A percentile compares a stretch with the other conserved stretches of the same genome.
Evolutionary conservation across 768 basidiomycete species (phyloP).

Genomic region (Hypholoma fasciculare): DNA sequence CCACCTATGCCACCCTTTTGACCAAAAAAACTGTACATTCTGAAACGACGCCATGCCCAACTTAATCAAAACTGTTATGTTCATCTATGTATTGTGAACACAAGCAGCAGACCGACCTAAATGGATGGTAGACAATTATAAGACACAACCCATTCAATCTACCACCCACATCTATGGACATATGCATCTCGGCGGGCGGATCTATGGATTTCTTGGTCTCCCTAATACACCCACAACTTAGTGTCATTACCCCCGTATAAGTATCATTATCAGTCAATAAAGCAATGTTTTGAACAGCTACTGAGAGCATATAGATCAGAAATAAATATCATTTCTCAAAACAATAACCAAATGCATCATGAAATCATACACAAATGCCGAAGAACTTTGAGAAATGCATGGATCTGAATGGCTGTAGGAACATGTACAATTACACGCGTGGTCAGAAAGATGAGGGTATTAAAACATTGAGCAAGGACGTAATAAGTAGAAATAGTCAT

Average conservation of each 20-base stretch:
- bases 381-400: not conserved
- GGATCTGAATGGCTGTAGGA: conserved; percentile 4
- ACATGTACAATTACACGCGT: conserved; percentile 78
- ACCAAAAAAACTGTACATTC: not conserved
- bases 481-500: conserved; percentile 1
- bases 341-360: not conserved
- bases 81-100: not conserved
- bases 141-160: not conserved
- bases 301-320: not conserved
- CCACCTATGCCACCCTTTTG: not conserved
- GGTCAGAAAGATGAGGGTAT: conserved; percentile 38
- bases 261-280: conserved; percentile 2
- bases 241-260: not conserved
- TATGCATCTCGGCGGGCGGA: not conserved
- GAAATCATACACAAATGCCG: not conserved
- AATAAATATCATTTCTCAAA: not conserved
- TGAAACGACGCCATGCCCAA: not conserved
- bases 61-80: not conserved
- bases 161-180: not conserved
- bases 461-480: not conserved
- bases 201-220: not conserved
- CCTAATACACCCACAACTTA: not conserved
- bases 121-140: not conserved
- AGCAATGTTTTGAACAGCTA: not conserved
- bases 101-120: not conserved